These are phyloP conservation scores for Helotiales sp. DNA, from an alignment of 2,329 filamentous ascomycete species.

Conservation along the genomic window DNA sequence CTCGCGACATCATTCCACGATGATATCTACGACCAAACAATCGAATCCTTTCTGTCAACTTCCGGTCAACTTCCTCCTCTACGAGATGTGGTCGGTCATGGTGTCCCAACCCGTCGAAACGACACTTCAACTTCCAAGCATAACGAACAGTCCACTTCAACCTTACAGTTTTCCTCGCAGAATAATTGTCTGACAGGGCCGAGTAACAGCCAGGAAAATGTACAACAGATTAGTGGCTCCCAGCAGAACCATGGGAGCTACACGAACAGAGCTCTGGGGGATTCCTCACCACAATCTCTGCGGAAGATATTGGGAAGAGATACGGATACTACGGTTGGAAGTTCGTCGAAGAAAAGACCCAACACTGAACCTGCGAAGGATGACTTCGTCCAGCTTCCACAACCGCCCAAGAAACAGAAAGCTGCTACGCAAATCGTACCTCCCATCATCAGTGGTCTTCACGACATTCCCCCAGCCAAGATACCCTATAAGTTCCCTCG, in stretches of 20 bases:
- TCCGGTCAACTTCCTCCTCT: conserved; percentile 2
- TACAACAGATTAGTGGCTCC: conserved; percentile 18
- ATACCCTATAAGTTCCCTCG: conserved; percentile 6
- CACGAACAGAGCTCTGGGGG: conserved; percentile 37
- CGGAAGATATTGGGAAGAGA: conserved; percentile 44
- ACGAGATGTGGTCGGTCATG: neutral
- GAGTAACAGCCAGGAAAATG: conserved; percentile 42
- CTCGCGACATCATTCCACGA: neutral
- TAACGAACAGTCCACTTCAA: conserved; percentile 30
- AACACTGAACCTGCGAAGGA: conserved; percentile 57
- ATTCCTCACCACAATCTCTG: conserved; percentile 43
- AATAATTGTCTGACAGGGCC: conserved; percentile 26
- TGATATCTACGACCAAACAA: neutral
- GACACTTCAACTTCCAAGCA: conserved; percentile 24
- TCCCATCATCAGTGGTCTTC: conserved; percentile 66
- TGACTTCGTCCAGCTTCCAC: conserved; percentile 66
- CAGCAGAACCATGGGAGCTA: conserved; percentile 26
- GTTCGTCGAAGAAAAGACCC: conserved; percentile 58
- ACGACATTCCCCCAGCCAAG: conserved; percentile 48
- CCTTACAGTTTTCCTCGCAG: conserved; percentile 28
- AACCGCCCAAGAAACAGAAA: conserved; percentile 68
- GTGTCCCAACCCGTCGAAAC: neutral
- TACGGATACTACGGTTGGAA: conserved; percentile 34
- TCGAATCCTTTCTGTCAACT: neutral
- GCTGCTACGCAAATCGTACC: conserved; percentile 56